A percentile compares a stretch with the other conserved stretches of the same genome.
Conservation (phyloP, 176 grass and related monocot species). For the Oryza meridionalis region DNA sequence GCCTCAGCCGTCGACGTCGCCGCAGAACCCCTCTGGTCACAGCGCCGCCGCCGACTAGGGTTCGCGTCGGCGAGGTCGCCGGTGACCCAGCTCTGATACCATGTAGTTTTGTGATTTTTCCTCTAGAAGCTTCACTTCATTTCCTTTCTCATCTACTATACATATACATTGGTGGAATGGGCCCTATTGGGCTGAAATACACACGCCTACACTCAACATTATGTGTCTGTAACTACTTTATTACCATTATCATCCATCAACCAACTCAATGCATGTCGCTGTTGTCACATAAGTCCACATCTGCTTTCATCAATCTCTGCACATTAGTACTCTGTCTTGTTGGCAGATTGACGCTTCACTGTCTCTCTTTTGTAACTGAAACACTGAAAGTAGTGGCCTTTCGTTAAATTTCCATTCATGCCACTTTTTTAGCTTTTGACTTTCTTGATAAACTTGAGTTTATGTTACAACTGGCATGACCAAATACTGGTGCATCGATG, state of each 20-base stretch:
- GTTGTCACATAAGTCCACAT: slow-evolving; percentile 2
- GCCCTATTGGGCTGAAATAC: no score
- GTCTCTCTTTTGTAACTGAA: slow-evolving; percentile 34
- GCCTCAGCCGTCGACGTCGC: no score
- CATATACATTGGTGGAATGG: no score
- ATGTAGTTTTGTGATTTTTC: no score
- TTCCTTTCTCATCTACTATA: no score
- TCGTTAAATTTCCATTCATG: neutral
- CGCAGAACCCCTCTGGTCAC: no score
- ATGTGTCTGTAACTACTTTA: slow-evolving; percentile 10
- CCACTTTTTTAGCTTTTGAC: neutral
- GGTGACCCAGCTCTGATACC: no score
- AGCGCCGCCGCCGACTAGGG: no score
- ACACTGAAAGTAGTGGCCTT: slow-evolving; percentile 7
- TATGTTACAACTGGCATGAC: neutral
- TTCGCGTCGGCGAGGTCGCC: no score
- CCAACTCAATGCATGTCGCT: neutral
- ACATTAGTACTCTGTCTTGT: neutral
- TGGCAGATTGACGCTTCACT: neutral
- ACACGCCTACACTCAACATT: no score
- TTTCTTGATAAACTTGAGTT: slow-evolving; percentile 32
- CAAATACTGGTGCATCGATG: neutral
- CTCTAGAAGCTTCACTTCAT: no score
- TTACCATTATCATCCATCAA: neutral
- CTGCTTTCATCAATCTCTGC: neutral